Percentiles rank a stretch among this genome's conserved stretches.
Evolutionary conservation across 768 basidiomycete species (phyloP).

Genomic region (Lactarius tabidus): DNA sequence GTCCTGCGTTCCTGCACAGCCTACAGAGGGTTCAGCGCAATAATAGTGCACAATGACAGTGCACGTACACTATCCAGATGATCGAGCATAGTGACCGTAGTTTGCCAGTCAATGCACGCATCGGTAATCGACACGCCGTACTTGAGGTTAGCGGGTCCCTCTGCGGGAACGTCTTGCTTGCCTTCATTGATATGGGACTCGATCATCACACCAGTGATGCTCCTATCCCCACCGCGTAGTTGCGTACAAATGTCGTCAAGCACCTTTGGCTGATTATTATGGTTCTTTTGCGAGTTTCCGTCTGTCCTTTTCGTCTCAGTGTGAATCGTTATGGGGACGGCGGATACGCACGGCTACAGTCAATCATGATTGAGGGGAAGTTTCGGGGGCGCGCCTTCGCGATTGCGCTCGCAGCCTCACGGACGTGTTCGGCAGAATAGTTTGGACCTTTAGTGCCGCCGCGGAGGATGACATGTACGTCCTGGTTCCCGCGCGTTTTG

Average conservation of each 20-base stretch:
- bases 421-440: slow-evolving; percentile 69
- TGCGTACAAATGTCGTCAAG: slow-evolving; percentile 69
- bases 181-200: slow-evolving; percentile 93
- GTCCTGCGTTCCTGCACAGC: slow-evolving; percentile 19
- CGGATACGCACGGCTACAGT: slow-evolving; percentile 48
- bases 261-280: slow-evolving; percentile 86
- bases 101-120: slow-evolving; percentile 85
- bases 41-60: neutral
- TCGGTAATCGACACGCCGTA: slow-evolving; percentile 88
- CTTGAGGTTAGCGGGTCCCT: slow-evolving; percentile 64
- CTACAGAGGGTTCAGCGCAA: neutral
- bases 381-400: slow-evolving; percentile 52
- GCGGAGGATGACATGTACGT: slow-evolving; percentile 94
- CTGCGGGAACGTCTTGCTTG: slow-evolving; percentile 77
- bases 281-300: slow-evolving; percentile 95
- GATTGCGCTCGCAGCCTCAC: slow-evolving; percentile 56
- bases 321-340: neutral
- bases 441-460: slow-evolving; percentile 92
- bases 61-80: slow-evolving; percentile 51
- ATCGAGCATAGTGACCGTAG: slow-evolving; percentile 72
- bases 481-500: slow-evolving; percentile 58
- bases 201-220: slow-evolving; percentile 95
- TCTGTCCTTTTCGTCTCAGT: slow-evolving; percentile 42
- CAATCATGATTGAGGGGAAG: slow-evolving; percentile 78
- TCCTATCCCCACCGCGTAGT: slow-evolving; percentile 59